Evolutionary conservation across 2,329 filamentous ascomycete species (phyloP), one percentile per base, ranked within the genome.

Genomic region (Lachnellula hyalina): DNA sequence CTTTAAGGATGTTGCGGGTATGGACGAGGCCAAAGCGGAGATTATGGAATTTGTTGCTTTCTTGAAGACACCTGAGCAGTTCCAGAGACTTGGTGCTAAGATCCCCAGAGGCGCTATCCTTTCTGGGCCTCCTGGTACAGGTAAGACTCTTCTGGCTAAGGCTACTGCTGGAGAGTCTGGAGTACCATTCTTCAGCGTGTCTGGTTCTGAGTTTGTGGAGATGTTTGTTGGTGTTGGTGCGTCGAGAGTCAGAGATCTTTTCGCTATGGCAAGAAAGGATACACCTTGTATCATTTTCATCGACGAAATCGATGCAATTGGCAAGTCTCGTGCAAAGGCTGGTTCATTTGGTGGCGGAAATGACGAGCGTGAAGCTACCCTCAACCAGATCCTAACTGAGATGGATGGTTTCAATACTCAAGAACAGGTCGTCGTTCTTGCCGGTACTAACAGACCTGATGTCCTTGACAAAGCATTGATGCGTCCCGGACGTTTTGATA

Each of bases 31-130:
- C 54, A 99, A 99, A 80, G 79, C 85, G 54, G 94, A 99, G 74
- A 99, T 99, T 64, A 96, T 97, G 91, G 94, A 99, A 73, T 99
- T 99, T 67, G 94, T 99, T 63, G 92, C 88, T 70, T 99, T 99
- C 78, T 75, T 99, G 60, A 93, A 96, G 77, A 88, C 94, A 67
- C 94, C 94, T 0, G 89, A 90, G 65, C 86, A 89, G 61, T 99
- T 96, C 74, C 86, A 96, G 75, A 89, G 89, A 72, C 83, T 99
- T 17, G 94, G 94, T 66, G 94, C 94, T 59, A 99, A 99, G 78
- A 99, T 99, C 51, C 94, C 94, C 38, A 90, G 94, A 61, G 94
- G 94, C 67, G 94, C 94, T 48, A 96, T 99, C 70, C 81, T 99
- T 28, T 95, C 93, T 57, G 94, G 94, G n/a, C 94, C 94, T 51